phyloP scores from a whole-genome alignment of 164 flowering plant species.

The Vitis amurensis region DNA sequence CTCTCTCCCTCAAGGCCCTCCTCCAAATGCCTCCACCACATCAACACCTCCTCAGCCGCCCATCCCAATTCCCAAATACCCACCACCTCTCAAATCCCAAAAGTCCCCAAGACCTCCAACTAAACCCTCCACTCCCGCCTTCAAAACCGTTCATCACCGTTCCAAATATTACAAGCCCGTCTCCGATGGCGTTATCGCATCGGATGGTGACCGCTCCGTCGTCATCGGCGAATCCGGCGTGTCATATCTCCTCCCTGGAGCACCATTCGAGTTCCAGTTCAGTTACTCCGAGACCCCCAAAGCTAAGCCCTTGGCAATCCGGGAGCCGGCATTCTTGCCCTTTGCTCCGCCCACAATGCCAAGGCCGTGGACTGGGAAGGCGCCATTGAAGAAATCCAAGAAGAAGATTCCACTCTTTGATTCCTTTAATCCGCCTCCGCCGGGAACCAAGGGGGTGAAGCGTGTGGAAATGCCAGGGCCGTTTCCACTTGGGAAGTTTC shows the following conservation, averaged over 20 bases:
- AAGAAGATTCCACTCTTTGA: conserved; percentile 64
- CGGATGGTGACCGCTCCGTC: conserved; percentile 65
- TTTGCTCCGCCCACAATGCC: conserved; percentile 93
- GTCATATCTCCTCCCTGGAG: conserved; percentile 84
- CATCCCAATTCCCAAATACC: conserved; percentile 57
- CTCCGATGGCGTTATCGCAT: conserved; percentile 47
- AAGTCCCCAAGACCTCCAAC: conserved; percentile 16
- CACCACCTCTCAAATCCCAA: conserved; percentile 30
- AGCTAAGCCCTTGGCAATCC: conserved; percentile 73
- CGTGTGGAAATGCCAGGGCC: conserved; percentile 55
- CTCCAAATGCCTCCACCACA: conserved; percentile 23
- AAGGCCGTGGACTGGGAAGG: conserved; percentile 97
- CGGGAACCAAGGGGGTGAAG: conserved; percentile 42
- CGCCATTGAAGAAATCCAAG: conserved; percentile 66
- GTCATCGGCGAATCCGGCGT: conserved; percentile 79
- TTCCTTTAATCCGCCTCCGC: conserved; percentile 41
- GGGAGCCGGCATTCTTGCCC: conserved; percentile 91
- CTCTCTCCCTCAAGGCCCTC: conserved; percentile 50
- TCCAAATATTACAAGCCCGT: conserved; percentile 79
- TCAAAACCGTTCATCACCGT: conserved; percentile 56
- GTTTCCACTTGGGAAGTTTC: conserved; percentile 43
- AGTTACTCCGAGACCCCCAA: conserved; percentile 96
- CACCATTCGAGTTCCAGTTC: conserved; percentile 92
- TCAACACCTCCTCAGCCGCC: conserved; percentile 34
- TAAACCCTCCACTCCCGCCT: conserved; percentile 38